Conservation (phyloP, 257 asterid species). For the Scutellaria barbata region DNA sequence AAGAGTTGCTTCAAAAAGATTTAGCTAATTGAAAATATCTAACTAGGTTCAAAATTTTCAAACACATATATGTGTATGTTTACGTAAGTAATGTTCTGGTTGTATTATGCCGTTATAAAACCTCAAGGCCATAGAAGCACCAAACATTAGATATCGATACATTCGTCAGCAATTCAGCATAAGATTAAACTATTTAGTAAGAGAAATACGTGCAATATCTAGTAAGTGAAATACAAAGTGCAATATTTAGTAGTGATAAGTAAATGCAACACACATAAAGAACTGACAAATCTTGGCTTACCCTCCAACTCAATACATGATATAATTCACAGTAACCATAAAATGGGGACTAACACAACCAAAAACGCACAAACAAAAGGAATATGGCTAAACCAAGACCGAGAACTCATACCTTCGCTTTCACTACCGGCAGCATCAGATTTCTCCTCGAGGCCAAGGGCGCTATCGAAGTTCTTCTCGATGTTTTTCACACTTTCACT, state of each 20-base stretch:
- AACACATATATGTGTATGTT: constrained; percentile 1
- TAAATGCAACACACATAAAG: not conserved
- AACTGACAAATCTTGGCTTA: not conserved
- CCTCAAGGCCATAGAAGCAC: constrained; percentile 24
- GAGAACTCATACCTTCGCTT: constrained; percentile 61
- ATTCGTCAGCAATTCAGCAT: constrained; percentile 12
- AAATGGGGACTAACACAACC: constrained; percentile 12
- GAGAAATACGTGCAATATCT: not conserved
- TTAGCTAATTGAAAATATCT: constrained; percentile 1
- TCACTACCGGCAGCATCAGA: constrained; percentile 50
- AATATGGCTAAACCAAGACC: too few relatives aligned
- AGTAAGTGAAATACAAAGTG: not conserved
- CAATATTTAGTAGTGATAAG: not conserved
- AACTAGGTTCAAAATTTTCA: not conserved
- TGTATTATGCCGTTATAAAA: constrained; percentile 23
- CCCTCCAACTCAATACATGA: not conserved
- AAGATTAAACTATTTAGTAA: constrained; percentile 8
- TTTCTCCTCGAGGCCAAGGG: constrained; percentile 92
- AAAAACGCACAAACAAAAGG: not conserved
- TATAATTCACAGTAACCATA: constrained; percentile 2
- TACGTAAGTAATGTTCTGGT: not conserved
- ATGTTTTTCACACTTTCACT: constrained; percentile 97
- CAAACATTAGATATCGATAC: constrained; percentile 12
- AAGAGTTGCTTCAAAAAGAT: constrained; percentile 17
- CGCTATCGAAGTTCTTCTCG: constrained; percentile 95